Base-by-base conservation (phyloP, 768 basidiomycete species). In the Fistulinella prunicolor region DNA sequence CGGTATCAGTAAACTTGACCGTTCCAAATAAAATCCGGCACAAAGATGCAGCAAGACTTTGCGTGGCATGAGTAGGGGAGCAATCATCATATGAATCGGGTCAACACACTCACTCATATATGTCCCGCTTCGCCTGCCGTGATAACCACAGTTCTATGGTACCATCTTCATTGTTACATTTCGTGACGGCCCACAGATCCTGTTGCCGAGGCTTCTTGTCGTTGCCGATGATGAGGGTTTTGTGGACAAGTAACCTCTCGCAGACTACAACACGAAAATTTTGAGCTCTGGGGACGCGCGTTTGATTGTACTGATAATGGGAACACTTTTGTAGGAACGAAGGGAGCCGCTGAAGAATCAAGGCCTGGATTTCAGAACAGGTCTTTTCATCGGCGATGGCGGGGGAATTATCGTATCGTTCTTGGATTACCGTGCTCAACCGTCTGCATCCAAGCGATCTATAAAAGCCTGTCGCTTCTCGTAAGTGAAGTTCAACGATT, bases 321-420 rank as follows among this genome's bases (percentile, higher is more conserved):
- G 77, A 79, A 49, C 89, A 86, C 58, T 94, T 92, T 37, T 93
- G 83, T 9, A 95, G 73, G 71, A 96, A 95, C 17, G 96, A 72
- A 0, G 91, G 88, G 20, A 94, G 73, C 20, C 94, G 73, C 64
- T 94, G 85, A 24, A 92, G 66, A 19, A 92, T 79, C 32, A 88
- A 70, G 3, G 70, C 55, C 6, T 78, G 78, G 14, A 74, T 76
- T 5, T 83, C 75, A 1, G 57, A 50, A 5, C 80, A 76, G 20
- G 65, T 61, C 44, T 69, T 73, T 1, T 76, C 71, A 34, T 71
- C 65, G 23, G 61, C 64, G 10, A 81, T 60, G 58, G 85, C 82
- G 6, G 60, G 58, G 6, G 75, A 69, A 0, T 78, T 72, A 38
- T 78, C 75, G 60, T 88, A 86, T 29, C 87, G 82, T 58, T 92